Evolutionary conservation across 129 eudicot genomes (phyloP).

Genomic region (Centella asiatica): DNA sequence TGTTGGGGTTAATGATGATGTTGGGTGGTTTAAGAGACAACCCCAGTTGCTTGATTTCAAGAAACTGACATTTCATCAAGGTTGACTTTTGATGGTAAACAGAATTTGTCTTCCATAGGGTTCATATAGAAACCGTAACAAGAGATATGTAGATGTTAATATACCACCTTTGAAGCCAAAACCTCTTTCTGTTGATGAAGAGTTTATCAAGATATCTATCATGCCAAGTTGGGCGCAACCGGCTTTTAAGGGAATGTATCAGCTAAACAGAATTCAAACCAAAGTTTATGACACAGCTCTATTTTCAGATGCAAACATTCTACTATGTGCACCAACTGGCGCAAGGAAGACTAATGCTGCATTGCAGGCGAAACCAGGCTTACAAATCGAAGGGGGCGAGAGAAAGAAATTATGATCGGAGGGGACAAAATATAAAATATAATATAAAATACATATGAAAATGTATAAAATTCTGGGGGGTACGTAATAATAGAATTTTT

Average conservation of each 20-base stretch:
- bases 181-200: slow-evolving; percentile 55
- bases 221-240: slow-evolving; percentile 94
- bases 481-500: too few species aligned
- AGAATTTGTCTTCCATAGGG: slow-evolving; percentile 80
- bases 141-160: slow-evolving; percentile 92
- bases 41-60: slow-evolving; percentile 84
- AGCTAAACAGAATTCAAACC: slow-evolving; percentile 85
- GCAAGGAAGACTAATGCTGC: slow-evolving; percentile 98
- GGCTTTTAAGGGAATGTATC: slow-evolving; percentile 72
- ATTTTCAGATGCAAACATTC: slow-evolving; percentile 58
- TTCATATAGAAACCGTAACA: slow-evolving; percentile 58
- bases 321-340: slow-evolving; percentile 94
- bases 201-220: slow-evolving; percentile 51
- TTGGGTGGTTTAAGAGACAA: slow-evolving; percentile 81
- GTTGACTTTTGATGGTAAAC: slow-evolving; percentile 74
- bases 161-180: slow-evolving; percentile 77
- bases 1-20: slow-evolving; percentile 81
- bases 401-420: too few species aligned
- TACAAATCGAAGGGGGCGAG: too few species aligned
- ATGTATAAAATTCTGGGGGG: too few species aligned
- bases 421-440: too few species aligned
- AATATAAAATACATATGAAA: too few species aligned
- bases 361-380: too few species aligned
- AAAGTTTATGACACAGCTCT: slow-evolving; percentile 87
- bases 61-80: slow-evolving; percentile 64